Evolutionary conservation across 1,139 yeast species (phyloP).

Genomic region (Yamadazyma blattariae): DNA sequence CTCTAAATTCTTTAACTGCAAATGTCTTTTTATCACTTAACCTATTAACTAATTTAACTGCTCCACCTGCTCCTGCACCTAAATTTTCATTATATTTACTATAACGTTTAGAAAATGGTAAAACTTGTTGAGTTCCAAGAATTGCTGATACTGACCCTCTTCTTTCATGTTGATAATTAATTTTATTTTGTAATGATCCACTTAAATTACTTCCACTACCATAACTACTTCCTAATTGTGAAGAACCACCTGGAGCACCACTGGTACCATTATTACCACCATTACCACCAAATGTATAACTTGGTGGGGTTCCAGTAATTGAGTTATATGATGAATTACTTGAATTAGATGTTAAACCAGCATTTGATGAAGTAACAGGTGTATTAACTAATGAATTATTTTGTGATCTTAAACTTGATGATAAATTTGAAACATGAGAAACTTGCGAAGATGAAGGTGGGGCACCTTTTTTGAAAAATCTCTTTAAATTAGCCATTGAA

Average conservation of each 20-base stretch:
- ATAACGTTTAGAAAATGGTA: slow-evolving; percentile 72
- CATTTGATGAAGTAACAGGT: slow-evolving; percentile 17
- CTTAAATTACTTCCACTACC: slow-evolving; percentile 1
- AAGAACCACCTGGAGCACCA: slow-evolving; percentile 20
- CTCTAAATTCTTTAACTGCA: slow-evolving; percentile 91
- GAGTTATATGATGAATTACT: slow-evolving; percentile 34
- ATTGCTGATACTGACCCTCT: slow-evolving; percentile 36
- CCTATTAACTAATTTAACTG: slow-evolving; percentile 74
- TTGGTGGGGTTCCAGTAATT: slow-evolving; percentile 21
- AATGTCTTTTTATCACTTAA: slow-evolving; percentile 67
- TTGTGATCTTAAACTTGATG: slow-evolving; percentile 37
- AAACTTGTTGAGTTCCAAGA: slow-evolving; percentile 24
- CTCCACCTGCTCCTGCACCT: slow-evolving; percentile 97
- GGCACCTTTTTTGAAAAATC: slow-evolving; percentile 55
- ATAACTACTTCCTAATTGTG: slow-evolving; percentile 26
- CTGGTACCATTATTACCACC: slow-evolving; percentile 2
- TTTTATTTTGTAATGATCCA: slow-evolving; percentile 26
- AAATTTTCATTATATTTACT: slow-evolving; percentile 80
- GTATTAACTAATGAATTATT: slow-evolving; percentile 16
- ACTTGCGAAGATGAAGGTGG: slow-evolving; percentile 18
- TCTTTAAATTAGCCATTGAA: slow-evolving; percentile 71
- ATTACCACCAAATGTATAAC: not conserved
- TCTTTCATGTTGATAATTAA: slow-evolving; percentile 33
- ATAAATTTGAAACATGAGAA: slow-evolving; percentile 33
- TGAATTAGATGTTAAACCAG: slow-evolving; percentile 17